Evolutionary conservation across 1,284 basidiomycete genomes (phyloP).

Genomic region (Cryptococcus sp.): DNA sequence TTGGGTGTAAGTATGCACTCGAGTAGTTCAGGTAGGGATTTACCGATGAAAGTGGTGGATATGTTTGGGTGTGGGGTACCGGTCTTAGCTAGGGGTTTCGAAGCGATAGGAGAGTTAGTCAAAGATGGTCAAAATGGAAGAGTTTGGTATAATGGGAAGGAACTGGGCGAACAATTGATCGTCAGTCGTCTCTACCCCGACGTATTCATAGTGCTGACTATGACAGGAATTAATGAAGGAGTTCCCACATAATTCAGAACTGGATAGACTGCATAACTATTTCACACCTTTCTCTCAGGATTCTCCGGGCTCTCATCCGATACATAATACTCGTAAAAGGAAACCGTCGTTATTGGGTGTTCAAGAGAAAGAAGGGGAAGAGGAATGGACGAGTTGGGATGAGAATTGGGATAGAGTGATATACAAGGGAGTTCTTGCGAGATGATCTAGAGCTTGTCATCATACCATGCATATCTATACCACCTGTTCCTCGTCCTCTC

Average conservation of each 20-base stretch:
- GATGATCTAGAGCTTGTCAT: too few species aligned
- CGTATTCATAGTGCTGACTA: too few species aligned
- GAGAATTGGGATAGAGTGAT: conserved; percentile 74
- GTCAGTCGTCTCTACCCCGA: conserved; percentile 50
- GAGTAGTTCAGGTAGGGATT: conserved; percentile 82
- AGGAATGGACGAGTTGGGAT: conserved; percentile 69
- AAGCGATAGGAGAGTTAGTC: conserved; percentile 82
- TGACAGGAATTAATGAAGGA: conserved; percentile 57
- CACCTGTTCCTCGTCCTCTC: too few species aligned
- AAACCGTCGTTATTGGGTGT: neutral
- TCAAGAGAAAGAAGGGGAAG: conserved; percentile 17
- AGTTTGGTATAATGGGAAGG: conserved; percentile 64
- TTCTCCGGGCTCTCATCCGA: neutral
- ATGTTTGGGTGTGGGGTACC: conserved; percentile 97
- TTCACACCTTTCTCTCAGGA: conserved; percentile 6
- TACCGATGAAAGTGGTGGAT: conserved; percentile 99
- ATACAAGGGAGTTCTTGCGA: conserved; percentile 13
- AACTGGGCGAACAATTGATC: conserved; percentile 69
- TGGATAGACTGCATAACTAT: conserved; percentile 53
- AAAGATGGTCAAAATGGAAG: conserved; percentile 75
- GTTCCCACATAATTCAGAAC: conserved; percentile 57
- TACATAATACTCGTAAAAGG: neutral
- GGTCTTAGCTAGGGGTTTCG: conserved; percentile 83
- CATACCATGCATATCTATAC: too few species aligned
- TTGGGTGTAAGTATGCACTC: conserved; percentile 87